Base-by-base conservation (phyloP, 139 green algal species). In the Picochlorum sp. region DNA sequence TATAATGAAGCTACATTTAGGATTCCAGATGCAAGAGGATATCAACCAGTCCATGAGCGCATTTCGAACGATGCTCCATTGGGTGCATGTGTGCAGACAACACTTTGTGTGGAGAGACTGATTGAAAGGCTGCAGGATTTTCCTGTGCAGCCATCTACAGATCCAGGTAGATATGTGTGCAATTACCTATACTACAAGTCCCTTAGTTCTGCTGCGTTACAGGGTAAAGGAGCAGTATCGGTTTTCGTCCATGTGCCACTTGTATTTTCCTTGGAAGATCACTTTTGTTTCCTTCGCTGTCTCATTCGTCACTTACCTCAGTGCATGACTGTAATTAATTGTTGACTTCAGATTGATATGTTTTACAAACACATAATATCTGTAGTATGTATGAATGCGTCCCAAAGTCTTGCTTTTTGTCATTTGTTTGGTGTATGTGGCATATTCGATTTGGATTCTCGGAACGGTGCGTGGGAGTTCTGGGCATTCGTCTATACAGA, bases 181-280 rank as follows among this genome's bases (percentile, higher is more conserved):
- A 84, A 84, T 61, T 80, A 51, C 45, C 66, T 56, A 21, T 78
- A 75, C 44, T 75, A 64, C 57, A 50, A 51, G 10, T 61, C 46
- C 26, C 45, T 64, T 14, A 11, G 20, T 24, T 60, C 6, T n/a
- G 30, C 38, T 41, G 34, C 34, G 8, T 41, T 11, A 50, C 49
- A 38, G 46, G 30, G 61, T 20, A 20, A 24, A 41, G 45, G 34
- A 62, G 38, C 37, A 13, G n/a, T n/a, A 15, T 56, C 80, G 0
- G 49, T 87, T 23, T 87, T 87, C 47, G 70, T 87, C 62, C 81
- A 87, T 46, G 77, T 87, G 8, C 81, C 81, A 3, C 49, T 69
- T 0, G 70, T 82, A 0, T 44, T 20, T 30, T 30, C 28, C 28
- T 30, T 41, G 34, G 34, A 41, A 41, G 34, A 41, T 9, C 7